Evolutionary conservation across 2,329 filamentous ascomycete genomes (phyloP).

Genomic region (Gyromitra esculenta): DNA sequence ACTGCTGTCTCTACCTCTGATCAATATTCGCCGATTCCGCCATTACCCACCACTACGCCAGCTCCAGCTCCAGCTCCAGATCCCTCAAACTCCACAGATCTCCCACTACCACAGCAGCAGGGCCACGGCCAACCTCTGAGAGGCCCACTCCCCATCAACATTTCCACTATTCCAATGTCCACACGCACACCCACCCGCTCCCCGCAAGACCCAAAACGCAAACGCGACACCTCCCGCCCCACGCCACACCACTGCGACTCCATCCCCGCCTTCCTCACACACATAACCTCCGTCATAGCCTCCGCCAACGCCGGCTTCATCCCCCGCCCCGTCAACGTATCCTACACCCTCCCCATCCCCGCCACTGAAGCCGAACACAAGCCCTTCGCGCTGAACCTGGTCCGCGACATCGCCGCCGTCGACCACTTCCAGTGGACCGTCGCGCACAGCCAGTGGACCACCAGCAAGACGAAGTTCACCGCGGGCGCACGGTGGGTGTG

Average conservation of each 20-base stretch:
- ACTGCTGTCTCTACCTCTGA: neutral
- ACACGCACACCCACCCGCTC: neutral
- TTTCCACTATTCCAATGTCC: neutral
- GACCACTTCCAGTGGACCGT: conserved; percentile 31
- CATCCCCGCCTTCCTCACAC: conserved; percentile 23
- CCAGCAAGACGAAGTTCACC: neutral
- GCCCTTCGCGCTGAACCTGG: conserved; percentile 10
- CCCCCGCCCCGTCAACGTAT: conserved; percentile 25
- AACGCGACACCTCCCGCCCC: conserved; percentile 5
- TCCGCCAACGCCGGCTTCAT: conserved; percentile 34
- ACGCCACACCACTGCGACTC: conserved; percentile 7
- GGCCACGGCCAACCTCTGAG: neutral
- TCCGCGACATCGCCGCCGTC: conserved; percentile 30
- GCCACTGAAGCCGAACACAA: conserved; percentile 17
- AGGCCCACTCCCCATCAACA: neutral
- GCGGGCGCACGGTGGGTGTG: conserved; percentile 40
- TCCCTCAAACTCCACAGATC: neutral
- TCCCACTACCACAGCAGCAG: neutral
- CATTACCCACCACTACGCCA: neutral
- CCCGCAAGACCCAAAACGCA: neutral
- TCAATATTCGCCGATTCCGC: neutral
- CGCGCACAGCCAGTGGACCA: conserved; percentile 36
- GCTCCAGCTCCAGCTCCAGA: neutral
- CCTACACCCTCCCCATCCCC: conserved; percentile 37
- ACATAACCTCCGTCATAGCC: conserved; percentile 22